Percentiles rank a stretch among this genome's conserved stretches.
These are phyloP conservation scores for Saccharum officinarum DNA, from an alignment of 176 grass and related monocot species.

Conservation along the genomic window DNA sequence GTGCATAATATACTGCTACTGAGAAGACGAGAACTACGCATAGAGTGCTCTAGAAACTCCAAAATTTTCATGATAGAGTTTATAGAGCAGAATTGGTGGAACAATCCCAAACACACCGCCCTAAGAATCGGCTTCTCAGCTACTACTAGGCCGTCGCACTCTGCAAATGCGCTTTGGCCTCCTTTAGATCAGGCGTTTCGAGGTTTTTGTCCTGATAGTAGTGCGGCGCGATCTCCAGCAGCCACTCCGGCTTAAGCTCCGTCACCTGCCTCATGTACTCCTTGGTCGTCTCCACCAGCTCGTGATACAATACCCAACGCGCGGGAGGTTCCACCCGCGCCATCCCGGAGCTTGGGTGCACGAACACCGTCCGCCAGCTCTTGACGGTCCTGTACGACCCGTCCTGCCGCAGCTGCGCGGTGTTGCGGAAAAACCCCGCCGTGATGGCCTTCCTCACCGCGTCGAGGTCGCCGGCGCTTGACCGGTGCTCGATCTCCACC, in stretches of 20 bases:
- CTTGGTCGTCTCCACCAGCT: conserved; percentile 57
- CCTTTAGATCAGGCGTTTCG: conserved; percentile 3
- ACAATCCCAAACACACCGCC: not conserved
- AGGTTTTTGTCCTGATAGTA: conserved; percentile 45
- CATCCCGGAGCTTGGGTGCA: conserved; percentile 51
- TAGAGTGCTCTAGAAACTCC: too few species aligned
- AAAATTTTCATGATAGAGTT: too few species aligned
- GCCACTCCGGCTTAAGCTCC: conserved; percentile 63
- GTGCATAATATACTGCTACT: not conserved
- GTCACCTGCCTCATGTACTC: conserved; percentile 59
- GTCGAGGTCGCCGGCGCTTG: conserved; percentile 33
- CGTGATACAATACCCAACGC: conserved; percentile 56
- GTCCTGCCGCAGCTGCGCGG: conserved; percentile 29
- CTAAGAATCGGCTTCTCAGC: not conserved
- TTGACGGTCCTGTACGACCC: conserved; percentile 54
- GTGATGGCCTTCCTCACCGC: conserved; percentile 46
- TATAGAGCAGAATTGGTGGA: too few species aligned
- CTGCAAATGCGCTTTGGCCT: not conserved
- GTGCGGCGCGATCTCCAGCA: conserved; percentile 60
- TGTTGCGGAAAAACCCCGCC: conserved; percentile 53
- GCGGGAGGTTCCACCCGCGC: conserved; percentile 7
- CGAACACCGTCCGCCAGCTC: conserved; percentile 45
- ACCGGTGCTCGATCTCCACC: conserved; percentile 49
- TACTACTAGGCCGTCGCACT: not conserved
- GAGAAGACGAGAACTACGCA: not conserved